Percentiles rank a stretch among this genome's conserved stretches.
Evolutionary conservation across 768 basidiomycete genomes (phyloP).

Genomic region (Hirschioporus abietinus): DNA sequence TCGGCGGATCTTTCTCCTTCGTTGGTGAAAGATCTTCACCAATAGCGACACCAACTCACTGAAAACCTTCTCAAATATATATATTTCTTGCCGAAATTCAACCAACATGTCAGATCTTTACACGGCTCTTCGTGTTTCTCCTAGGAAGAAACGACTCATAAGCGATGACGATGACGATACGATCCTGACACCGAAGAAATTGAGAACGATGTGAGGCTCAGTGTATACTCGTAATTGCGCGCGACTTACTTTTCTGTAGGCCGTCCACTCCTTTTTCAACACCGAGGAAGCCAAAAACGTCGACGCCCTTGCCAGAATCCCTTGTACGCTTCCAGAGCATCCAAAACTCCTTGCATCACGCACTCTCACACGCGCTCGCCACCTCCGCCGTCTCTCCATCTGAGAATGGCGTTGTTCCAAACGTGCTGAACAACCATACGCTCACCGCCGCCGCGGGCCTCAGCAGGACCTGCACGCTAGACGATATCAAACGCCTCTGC

Average conservation of each 20-base stretch:
- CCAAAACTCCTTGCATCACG: conserved; percentile 72
- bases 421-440: conserved; percentile 75
- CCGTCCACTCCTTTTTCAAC: conserved; percentile 58
- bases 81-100: conserved; percentile 1
- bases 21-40: background rate
- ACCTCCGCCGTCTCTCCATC: conserved; percentile 76
- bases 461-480: conserved; percentile 54
- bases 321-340: conserved; percentile 57
- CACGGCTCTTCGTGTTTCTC: conserved; percentile 57
- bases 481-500: conserved; percentile 71
- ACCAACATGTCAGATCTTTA: conserved; percentile 55
- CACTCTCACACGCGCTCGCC: conserved; percentile 79
- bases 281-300: conserved; percentile 19
- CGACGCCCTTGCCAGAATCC: conserved; percentile 44
- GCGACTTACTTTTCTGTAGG: conserved; percentile 26
- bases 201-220: conserved; percentile 45
- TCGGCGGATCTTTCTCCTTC: background rate
- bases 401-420: conserved; percentile 70
- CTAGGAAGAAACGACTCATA: conserved; percentile 50
- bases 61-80: background rate
- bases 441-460: conserved; percentile 65
- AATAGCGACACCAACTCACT: background rate
- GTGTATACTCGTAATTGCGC: conserved; percentile 2
- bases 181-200: conserved; percentile 63
- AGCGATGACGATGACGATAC: conserved; percentile 46